Evolutionary conservation across 2,329 filamentous ascomycete genomes (phyloP), one percentile per base, ranked within the genome.

Genomic region (Colletotrichum melonis): DNA sequence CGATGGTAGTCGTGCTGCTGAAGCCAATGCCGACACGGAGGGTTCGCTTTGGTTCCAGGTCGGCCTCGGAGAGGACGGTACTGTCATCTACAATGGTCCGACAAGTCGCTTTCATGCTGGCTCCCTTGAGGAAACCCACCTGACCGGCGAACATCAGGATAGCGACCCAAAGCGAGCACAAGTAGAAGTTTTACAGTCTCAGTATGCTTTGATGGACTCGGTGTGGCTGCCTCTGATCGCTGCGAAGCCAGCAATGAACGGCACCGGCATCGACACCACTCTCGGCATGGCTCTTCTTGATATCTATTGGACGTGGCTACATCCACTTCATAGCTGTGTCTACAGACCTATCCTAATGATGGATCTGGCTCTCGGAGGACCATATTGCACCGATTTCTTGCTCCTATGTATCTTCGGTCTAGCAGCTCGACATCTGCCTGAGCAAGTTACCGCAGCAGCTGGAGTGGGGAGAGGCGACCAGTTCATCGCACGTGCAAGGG

Each of bases 261-360:
- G 72, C 6, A 76, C 74, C 1, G 74, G 76, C 24, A 56, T 77
- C 2, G 66, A 66, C 14, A 74, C 74, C 1, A 49, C 56, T n/a
- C 46, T 38, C 7, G 76, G 75, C 3, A 52, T 77, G 46, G 67
- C 58, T 4, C 73, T 77, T 11, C 69, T 77, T 2, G 76, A 77
- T 12, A 77, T 77, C 5, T 77, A 77, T 58, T 77, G 76, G 76
- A 74, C 71, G 2, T 77, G 76, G 76, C n/a, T 77, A 19, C 75
- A 77, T 12, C 76, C 76, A 9, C 38, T 77, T 19, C 76, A 77
- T 52, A 73, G 74, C 38, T 75, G 73, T 35, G 75, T 77, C 7
- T 77, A 77, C 26, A 64, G 75, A 3, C 76, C 76, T 1, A 59
- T 57, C 28, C 63, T 77, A 1, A 67, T 76, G 32, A 77, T 77